Conservation (phyloP, 2,329 filamentous ascomycete species). For the Zelopaecilomyces penicillatus region DNA sequence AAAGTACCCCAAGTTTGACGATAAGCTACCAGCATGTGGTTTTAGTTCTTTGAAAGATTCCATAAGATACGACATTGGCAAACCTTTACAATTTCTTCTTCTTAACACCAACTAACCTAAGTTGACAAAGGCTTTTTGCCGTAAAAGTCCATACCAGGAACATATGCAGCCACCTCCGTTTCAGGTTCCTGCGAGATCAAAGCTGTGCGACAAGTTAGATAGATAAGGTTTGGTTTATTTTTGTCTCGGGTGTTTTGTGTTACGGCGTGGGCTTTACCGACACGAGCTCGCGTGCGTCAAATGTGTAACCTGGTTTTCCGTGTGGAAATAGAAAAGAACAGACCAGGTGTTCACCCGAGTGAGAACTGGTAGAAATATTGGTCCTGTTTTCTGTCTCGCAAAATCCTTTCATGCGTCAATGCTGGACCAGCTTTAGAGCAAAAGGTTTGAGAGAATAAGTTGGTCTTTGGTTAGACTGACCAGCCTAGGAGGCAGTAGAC, state of each 20-base stretch:
- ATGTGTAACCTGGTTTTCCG: too few species aligned
- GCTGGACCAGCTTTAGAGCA: too few species aligned
- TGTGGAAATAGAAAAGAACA: too few species aligned
- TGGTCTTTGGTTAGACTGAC: too few species aligned
- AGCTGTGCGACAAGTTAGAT: slow-evolving; percentile 1
- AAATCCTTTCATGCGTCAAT: too few species aligned
- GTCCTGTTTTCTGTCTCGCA: too few species aligned
- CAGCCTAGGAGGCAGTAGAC: too few species aligned
- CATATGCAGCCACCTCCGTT: slow-evolving; percentile 7
- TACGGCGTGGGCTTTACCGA: slow-evolving; percentile 4
- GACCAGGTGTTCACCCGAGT: too few species aligned
- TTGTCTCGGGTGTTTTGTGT: slow-evolving; percentile 9
- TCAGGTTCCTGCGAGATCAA: slow-evolving; percentile 4
- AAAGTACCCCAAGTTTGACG: neutral
- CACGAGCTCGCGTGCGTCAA: slow-evolving; percentile 9
- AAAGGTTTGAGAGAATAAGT: too few species aligned
- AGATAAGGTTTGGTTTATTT: slow-evolving; percentile 9
- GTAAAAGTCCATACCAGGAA: slow-evolving; percentile 6
- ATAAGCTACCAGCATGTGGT: neutral
- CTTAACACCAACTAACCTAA: neutral
- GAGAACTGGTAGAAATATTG: too few species aligned
- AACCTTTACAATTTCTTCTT: neutral
- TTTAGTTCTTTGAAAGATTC: neutral
- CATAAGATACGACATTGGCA: neutral
- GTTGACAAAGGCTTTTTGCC: slow-evolving; percentile 3